These are phyloP conservation scores for Epichloe sp. DNA, from an alignment of 2,329 filamentous ascomycete species.

Conservation along the genomic window DNA sequence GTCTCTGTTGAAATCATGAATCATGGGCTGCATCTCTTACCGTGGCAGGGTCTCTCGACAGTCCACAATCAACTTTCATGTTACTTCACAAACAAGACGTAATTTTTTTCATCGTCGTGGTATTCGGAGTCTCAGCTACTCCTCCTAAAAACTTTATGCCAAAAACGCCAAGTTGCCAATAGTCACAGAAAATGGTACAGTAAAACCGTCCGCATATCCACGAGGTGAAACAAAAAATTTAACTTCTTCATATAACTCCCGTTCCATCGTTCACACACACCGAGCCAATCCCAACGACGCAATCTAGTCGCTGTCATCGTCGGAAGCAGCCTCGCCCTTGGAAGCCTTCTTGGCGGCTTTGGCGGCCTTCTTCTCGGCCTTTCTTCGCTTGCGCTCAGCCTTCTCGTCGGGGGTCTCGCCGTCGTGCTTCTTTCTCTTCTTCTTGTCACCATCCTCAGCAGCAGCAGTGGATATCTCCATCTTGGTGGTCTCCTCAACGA, in stretches of 20 bases:
- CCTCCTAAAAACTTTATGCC: slow-evolving; percentile 8
- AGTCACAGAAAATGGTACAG: slow-evolving; percentile 11
- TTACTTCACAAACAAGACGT: too few relatives aligned
- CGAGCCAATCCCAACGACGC: not conserved
- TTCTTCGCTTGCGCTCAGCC: slow-evolving; percentile 45
- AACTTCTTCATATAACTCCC: slow-evolving; percentile 2
- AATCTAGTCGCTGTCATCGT: slow-evolving; percentile 21
- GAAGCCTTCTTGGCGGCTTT: slow-evolving; percentile 42
- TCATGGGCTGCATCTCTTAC: too few relatives aligned
- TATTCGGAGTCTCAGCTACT: slow-evolving; percentile 3
- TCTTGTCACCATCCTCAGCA: slow-evolving; percentile 43
- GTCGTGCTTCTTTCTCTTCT: slow-evolving; percentile 70
- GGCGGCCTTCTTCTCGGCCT: slow-evolving; percentile 47
- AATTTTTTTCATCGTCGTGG: not conserved
- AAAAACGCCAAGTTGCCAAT: slow-evolving; percentile 13
- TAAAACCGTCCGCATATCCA: slow-evolving; percentile 10
- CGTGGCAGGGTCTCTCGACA: too few relatives aligned
- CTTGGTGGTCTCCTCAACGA: slow-evolving; percentile 24
- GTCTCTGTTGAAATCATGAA: too few relatives aligned
- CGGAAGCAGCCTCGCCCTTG: slow-evolving; percentile 37
- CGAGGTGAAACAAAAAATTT: not conserved
- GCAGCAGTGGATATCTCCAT: slow-evolving; percentile 23
- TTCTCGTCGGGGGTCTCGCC: slow-evolving; percentile 60
- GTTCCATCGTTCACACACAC: not conserved
- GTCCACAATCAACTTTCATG: too few relatives aligned